Conservation (phyloP, 2,329 filamentous ascomycete genomes). For the Sporothrix brasiliensis region DNA sequence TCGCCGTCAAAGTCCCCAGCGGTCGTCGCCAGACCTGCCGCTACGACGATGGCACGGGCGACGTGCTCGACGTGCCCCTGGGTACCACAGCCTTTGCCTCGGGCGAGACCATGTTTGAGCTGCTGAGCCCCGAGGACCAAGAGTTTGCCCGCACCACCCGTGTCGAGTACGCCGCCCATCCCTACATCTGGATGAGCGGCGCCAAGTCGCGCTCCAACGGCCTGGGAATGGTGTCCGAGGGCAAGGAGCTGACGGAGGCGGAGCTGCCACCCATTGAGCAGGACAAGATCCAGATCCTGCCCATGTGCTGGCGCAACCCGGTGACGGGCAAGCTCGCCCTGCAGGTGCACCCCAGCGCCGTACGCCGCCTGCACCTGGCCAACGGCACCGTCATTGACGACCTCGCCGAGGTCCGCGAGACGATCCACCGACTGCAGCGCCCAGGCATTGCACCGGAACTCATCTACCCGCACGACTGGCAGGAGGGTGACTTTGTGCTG, state of each 20-base stretch:
- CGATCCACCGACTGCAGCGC: conserved; percentile 68
- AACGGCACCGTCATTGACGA: conserved; percentile 71
- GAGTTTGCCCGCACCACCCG: conserved; percentile 67
- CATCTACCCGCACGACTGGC: conserved; percentile 77
- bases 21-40: conserved; percentile 54
- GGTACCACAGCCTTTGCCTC: conserved; percentile 77
- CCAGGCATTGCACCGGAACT: conserved; percentile 69
- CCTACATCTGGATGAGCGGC: conserved; percentile 78
- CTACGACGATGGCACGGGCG: conserved; percentile 72
- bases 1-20: conserved; percentile 76
- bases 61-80: conserved; percentile 69
- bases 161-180: conserved; percentile 76
- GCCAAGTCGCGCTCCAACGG: conserved; percentile 69
- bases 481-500: conserved; percentile 73
- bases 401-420: conserved; percentile 65
- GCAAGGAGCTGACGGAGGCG: conserved; percentile 57
- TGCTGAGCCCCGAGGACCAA: conserved; percentile 66
- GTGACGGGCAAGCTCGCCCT: conserved; percentile 69
- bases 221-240: conserved; percentile 65
- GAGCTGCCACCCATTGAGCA: conserved; percentile 68
- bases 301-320: conserved; percentile 78
- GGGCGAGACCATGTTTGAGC: conserved; percentile 70
- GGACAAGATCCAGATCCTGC: conserved; percentile 69
- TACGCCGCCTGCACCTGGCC: conserved; percentile 67
- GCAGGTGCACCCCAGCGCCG: conserved; percentile 73